Evolutionary conservation across 495 filamentous ascomycete species (phyloP), one percentile per base, ranked within the genome.

Genomic region (Cercophora sp.): DNA sequence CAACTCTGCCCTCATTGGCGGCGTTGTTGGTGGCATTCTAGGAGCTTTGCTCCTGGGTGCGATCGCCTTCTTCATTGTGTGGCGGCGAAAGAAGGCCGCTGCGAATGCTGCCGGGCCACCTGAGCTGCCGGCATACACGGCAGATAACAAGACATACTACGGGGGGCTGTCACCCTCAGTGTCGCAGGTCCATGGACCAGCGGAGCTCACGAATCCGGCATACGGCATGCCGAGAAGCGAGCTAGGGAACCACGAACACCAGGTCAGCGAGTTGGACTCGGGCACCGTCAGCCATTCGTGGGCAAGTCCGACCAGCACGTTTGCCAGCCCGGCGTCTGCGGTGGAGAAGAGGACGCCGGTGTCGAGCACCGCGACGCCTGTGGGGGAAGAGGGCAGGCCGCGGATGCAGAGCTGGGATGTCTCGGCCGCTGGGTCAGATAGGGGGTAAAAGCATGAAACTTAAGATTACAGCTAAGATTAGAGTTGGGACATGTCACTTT

Each of bases 51-150:
- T 51, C 42, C 40, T 52, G 3, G 31, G 10, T 8, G 8, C 26
- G 8, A 22, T 32, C 9, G 39, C 34, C 48, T 11, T 41, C 6
- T 35, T 51, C 16, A 29, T 43, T 19, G 2, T 50, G 18, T 8
- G 34, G 9, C 36, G 36, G 10, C 39, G 29, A 10, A 19, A 32
- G 5, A 51, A 43, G 25, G n/a, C 16, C 6, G 26, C 9, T 15
- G 16, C 5, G 1, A 4, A 27, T 16, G 15, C 9, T 13, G 13
- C 29, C 31, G 27, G 31, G 10, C n/a, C 46, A 22, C 25, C 32
- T 10, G 52, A 54, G 20, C 52, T 48, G 15, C 35, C 52, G 10
- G 42, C 32, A 8, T 48, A 32, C 52, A 47, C 26, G 40, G 15
- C 18, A 4, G 40, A 43, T 9, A 8, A n/a, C 10, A 43, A 43